Evolutionary conservation across 2,329 filamentous ascomycete species (phyloP).

Genomic region (Aphanocladium album): DNA sequence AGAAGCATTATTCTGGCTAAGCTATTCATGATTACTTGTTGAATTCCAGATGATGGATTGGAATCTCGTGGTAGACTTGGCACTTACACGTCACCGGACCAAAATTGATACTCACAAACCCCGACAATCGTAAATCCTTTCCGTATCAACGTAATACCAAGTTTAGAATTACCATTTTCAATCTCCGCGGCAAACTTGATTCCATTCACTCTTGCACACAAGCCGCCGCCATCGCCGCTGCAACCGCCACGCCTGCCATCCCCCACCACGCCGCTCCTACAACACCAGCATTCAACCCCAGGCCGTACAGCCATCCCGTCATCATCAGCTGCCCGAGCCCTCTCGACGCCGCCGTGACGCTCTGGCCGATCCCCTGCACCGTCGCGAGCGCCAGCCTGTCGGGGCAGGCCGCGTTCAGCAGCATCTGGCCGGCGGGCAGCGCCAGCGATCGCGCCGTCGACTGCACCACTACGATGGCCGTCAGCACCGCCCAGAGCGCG

Average conservation of each 20-base stretch:
- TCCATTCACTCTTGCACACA: no score
- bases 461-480: background rate
- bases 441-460: background rate
- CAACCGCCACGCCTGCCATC: background rate
- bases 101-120: no score
- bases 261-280: background rate
- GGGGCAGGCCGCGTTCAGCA: background rate
- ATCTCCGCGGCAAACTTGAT: no score
- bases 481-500: background rate
- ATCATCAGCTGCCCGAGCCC: background rate
- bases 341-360: background rate
- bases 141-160: no score
- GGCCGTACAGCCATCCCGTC: background rate
- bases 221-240: background rate
- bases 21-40: no score
- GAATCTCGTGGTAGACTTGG: no score
- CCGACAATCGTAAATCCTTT: background rate
- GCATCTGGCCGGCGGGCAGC: background rate
- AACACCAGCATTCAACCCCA: background rate
- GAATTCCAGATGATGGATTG: no score
- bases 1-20: no score
- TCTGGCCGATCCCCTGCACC: background rate
- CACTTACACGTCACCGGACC: no score
- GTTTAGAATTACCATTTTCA: no score
- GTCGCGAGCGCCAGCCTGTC: background rate